phyloP scores from a whole-genome alignment of 2,329 filamentous ascomycete species.

The Nemania sp. region DNA sequence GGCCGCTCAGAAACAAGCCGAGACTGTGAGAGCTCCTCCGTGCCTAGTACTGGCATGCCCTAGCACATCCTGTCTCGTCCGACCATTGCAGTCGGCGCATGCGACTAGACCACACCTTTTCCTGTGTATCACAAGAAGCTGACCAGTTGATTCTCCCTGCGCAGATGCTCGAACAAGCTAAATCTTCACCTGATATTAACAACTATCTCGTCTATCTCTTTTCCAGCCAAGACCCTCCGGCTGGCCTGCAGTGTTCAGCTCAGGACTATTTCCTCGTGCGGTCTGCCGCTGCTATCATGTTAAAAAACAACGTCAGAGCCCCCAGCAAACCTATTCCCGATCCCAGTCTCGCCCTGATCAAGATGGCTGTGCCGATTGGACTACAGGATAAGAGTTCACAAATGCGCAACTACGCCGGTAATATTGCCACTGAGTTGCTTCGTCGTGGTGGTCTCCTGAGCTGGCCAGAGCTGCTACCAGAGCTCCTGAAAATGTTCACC shows the following conservation, averaged over 20 bases:
- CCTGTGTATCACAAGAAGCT: slow-evolving; percentile 34
- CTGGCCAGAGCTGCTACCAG: slow-evolving; percentile 91
- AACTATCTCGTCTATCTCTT: slow-evolving; percentile 97
- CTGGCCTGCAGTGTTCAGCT: slow-evolving; percentile 68
- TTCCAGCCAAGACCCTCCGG: slow-evolving; percentile 74
- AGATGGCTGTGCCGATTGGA: slow-evolving; percentile 79
- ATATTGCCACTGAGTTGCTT: slow-evolving; percentile 93
- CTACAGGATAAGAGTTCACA: slow-evolving; percentile 84
- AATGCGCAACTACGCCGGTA: slow-evolving; percentile 90
- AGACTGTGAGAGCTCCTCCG: slow-evolving; percentile 71
- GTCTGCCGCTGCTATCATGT: slow-evolving; percentile 89
- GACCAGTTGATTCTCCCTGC: slow-evolving; percentile 34
- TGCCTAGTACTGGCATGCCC: slow-evolving; percentile 32
- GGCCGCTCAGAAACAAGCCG: slow-evolving; percentile 86
- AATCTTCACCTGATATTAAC: slow-evolving; percentile 89
- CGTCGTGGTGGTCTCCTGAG: slow-evolving; percentile 84
- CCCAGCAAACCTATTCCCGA: slow-evolving; percentile 82
- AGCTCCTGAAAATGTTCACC: slow-evolving; percentile 81
- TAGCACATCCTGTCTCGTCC: slow-evolving; percentile 21
- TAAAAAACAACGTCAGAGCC: slow-evolving; percentile 91
- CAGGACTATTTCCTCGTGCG: slow-evolving; percentile 80
- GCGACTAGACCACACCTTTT: background rate
- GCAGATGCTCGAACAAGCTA: slow-evolving; percentile 94
- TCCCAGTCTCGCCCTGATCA: slow-evolving; percentile 79
- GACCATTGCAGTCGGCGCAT: slow-evolving; percentile 41